These are phyloP conservation scores for Cladophialophora chaetospira DNA, from an alignment of 2,329 filamentous ascomycete species.

Conservation along the genomic window DNA sequence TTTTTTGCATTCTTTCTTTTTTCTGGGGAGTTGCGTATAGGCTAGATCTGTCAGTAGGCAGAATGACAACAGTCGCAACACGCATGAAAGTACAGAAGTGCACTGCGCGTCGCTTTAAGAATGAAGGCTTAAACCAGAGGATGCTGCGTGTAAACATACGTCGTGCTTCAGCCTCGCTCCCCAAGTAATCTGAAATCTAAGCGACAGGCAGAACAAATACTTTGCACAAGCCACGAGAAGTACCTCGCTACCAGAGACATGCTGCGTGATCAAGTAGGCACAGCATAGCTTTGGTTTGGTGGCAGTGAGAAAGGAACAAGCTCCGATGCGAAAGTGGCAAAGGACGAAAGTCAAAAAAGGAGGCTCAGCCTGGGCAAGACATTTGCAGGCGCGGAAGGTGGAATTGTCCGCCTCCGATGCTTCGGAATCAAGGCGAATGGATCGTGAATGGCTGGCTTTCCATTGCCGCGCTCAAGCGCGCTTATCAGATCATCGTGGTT, in stretches of 20 bases:
- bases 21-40: too few species aligned
- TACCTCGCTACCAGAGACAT: neutral
- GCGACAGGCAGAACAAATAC: neutral
- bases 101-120: too few species aligned
- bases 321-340: neutral
- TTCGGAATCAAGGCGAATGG: neutral
- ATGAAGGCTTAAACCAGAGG: neutral
- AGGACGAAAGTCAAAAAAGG: neutral
- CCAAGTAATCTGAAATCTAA: neutral
- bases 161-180: neutral
- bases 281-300: neutral
- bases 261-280: neutral
- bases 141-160: neutral
- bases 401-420: slow-evolving; percentile 7
- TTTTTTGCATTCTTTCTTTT: too few species aligned
- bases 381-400: slow-evolving; percentile 1
- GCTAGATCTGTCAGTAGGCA: too few species aligned
- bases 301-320: neutral
- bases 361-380: slow-evolving; percentile 18
- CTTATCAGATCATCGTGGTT: slow-evolving; percentile 1
- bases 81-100: too few species aligned
- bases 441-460: neutral
- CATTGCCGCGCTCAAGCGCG: neutral
- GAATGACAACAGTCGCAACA: too few species aligned
- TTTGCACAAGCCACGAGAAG: neutral